Evolutionary conservation across 257 asterid genomes (phyloP).

Genomic region (Schizonepeta tenuifolia): DNA sequence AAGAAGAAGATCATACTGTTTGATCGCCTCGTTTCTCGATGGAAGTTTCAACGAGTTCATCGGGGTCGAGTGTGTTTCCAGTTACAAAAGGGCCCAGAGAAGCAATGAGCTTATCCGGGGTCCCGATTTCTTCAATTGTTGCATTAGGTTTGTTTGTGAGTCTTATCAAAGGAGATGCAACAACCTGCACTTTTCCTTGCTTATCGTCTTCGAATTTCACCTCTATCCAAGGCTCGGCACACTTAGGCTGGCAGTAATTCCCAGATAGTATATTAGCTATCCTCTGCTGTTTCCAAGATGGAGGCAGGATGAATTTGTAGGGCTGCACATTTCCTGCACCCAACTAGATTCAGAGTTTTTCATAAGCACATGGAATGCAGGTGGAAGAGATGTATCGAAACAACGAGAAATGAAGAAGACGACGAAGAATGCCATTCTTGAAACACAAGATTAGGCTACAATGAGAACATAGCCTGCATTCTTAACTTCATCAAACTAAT

Average conservation of each 20-base stretch:
- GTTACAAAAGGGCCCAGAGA: conserved; percentile 99
- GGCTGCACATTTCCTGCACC: conserved; percentile 98
- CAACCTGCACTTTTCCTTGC: conserved; percentile 91
- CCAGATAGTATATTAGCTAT: conserved; percentile 94
- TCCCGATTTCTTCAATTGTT: conserved; percentile 90
- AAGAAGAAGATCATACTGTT: conserved; percentile 52
- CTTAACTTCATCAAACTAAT: background rate
- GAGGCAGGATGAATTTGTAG: conserved; percentile 88
- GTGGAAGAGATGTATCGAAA: background rate
- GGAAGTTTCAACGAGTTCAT: conserved; percentile 76
- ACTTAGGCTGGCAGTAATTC: conserved; percentile 98
- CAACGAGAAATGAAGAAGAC: background rate
- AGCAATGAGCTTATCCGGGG: conserved; percentile 86
- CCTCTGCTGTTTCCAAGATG: conserved; percentile 89
- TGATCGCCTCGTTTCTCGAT: conserved; percentile 85
- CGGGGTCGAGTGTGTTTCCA: conserved; percentile 84
- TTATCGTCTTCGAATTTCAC: conserved; percentile 87
- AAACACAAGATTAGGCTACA: too few species aligned
- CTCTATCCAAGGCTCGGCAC: conserved; percentile 99
- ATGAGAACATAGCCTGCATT: too few species aligned
- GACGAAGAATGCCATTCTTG: background rate
- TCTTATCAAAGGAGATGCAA: conserved; percentile 89
- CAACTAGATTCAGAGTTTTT: conserved; percentile 73
- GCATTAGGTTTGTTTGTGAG: conserved; percentile 93
- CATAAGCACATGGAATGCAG: conserved; percentile 52